Conservation (phyloP, 1,139 yeast species). For the Candida glucosophila region DNA sequence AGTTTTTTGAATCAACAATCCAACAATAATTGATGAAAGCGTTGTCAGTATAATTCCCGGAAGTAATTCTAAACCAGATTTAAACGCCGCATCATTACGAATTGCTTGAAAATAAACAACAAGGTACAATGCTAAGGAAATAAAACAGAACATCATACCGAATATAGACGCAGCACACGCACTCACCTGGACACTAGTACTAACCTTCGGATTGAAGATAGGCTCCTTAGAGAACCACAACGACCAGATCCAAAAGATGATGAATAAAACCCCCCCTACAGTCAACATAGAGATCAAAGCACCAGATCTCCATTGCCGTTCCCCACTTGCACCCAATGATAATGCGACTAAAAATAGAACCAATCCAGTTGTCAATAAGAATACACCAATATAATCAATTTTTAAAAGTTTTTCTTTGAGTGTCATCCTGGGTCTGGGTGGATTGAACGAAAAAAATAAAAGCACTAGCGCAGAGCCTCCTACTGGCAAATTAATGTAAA, state of each 20-base stretch:
- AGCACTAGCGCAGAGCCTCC: slow-evolving; percentile 48
- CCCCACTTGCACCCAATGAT: slow-evolving; percentile 25
- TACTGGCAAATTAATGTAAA: slow-evolving; percentile 61
- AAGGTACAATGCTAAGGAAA: slow-evolving; percentile 35
- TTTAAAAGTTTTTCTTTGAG: slow-evolving; percentile 29
- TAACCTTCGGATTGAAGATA: slow-evolving; percentile 34
- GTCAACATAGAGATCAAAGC: slow-evolving; percentile 46
- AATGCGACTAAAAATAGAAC: slow-evolving; percentile 24
- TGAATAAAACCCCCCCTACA: slow-evolving; percentile 40
- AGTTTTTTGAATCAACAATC: slow-evolving; percentile 36
- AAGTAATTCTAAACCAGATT: slow-evolving; percentile 50
- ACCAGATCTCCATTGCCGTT: slow-evolving; percentile 38
- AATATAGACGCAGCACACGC: slow-evolving; percentile 30
- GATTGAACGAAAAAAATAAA: slow-evolving; percentile 43
- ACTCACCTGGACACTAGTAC: slow-evolving; percentile 25
- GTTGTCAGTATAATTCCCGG: slow-evolving; percentile 49
- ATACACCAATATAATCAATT: slow-evolving; percentile 27
- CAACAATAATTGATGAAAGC: slow-evolving; percentile 36
- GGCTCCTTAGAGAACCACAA: slow-evolving; percentile 38
- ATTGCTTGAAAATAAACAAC: slow-evolving; percentile 53
- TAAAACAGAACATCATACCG: slow-evolving; percentile 35
- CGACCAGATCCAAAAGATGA: slow-evolving; percentile 40
- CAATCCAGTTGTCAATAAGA: slow-evolving; percentile 20
- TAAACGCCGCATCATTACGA: slow-evolving; percentile 38
- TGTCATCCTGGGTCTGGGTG: slow-evolving; percentile 41